phyloP scores from a whole-genome alignment of 2,329 filamentous ascomycete species.

The Graphiopsis chlorocephala region DNA sequence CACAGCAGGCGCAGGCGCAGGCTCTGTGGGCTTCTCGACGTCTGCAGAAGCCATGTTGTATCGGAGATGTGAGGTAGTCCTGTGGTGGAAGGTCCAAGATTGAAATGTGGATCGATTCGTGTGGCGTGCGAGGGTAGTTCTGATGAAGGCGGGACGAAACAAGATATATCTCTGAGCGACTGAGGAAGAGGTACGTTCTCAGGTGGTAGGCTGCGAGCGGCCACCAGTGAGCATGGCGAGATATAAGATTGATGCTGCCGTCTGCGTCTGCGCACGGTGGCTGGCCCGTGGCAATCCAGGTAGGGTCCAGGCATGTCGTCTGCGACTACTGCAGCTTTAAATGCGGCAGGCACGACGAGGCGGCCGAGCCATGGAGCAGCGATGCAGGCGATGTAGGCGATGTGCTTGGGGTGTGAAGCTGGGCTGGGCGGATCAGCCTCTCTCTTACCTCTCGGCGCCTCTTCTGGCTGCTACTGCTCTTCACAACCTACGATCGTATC shows the following conservation, averaged over 20 bases:
- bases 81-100: background rate
- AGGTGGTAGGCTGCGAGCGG: background rate
- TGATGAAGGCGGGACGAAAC: background rate
- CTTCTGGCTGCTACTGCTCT: background rate
- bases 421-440: constrained; percentile 3
- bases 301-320: constrained; percentile 11
- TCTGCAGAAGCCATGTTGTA: constrained; percentile 31
- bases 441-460: background rate
- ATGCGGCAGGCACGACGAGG: constrained; percentile 5
- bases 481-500: background rate
- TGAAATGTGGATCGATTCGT: background rate
- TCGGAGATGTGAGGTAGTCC: background rate
- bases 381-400: background rate
- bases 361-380: background rate
- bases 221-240: background rate
- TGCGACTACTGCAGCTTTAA: constrained; percentile 9
- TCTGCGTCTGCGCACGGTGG: background rate
- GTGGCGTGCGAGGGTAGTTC: background rate
- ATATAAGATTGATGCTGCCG: constrained; percentile 9
- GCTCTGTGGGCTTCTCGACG: constrained; percentile 23
- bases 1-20: constrained; percentile 36
- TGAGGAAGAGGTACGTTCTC: background rate
- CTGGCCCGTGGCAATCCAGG: constrained; percentile 3
- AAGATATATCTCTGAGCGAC: constrained; percentile 15
- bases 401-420: background rate